These are phyloP conservation scores for Hibiscus trionum DNA, from an alignment of 345 rosid genomes.

Conservation along the genomic window DNA sequence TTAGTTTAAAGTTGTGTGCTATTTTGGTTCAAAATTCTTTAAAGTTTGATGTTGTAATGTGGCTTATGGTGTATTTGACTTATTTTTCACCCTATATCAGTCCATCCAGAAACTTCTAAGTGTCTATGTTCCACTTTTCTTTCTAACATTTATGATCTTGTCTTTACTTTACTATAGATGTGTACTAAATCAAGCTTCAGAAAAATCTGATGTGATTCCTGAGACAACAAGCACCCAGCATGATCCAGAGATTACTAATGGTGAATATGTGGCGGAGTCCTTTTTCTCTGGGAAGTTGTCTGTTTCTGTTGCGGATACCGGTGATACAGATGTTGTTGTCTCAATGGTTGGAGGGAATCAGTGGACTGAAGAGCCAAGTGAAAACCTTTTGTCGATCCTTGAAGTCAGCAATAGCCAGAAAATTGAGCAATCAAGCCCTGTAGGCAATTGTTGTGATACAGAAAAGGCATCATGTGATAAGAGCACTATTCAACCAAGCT, in stretches of 20 bases:
- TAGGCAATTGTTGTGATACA: constrained; percentile 19
- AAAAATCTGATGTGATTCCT: constrained; percentile 33
- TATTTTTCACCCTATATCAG: not conserved
- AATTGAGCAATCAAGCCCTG: constrained; percentile 25
- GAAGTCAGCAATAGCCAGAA: constrained; percentile 27
- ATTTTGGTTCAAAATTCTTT: not conserved
- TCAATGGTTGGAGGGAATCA: constrained; percentile 58
- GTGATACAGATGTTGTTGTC: constrained; percentile 91
- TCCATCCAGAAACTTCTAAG: not conserved
- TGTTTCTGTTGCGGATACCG: constrained; percentile 81
- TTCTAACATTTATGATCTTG: constrained; percentile 5
- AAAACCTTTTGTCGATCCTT: constrained; percentile 22
- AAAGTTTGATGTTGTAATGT: not conserved
- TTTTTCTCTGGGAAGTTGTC: constrained; percentile 58
- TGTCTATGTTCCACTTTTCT: not conserved
- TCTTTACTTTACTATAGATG: constrained; percentile 47
- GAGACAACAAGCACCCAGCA: constrained; percentile 29
- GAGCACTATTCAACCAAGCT: constrained; percentile 25
- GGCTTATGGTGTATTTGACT: not conserved
- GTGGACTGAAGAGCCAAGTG: constrained; percentile 33
- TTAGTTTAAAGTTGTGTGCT: constrained; percentile 2
- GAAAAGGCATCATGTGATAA: constrained; percentile 25
- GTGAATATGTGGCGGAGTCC: constrained; percentile 40
- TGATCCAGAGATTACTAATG: constrained; percentile 32
- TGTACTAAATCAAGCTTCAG: constrained; percentile 36